Evolutionary conservation across 768 basidiomycete species (phyloP).

Genomic region (Coprinopsis sp.): DNA sequence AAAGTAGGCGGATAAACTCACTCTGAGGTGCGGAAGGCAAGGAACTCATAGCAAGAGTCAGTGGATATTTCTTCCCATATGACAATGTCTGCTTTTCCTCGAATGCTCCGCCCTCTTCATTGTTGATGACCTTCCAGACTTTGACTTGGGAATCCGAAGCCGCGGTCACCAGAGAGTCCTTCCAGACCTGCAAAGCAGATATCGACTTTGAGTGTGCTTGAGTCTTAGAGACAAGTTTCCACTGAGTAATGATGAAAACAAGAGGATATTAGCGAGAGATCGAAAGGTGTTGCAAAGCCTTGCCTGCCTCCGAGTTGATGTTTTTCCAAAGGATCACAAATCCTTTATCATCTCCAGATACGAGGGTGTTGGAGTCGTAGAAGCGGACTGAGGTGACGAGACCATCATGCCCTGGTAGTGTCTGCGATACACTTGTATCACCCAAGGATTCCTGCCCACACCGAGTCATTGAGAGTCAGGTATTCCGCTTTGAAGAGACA

Average conservation of each 20-base stretch:
- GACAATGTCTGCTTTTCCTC: constrained; percentile 54
- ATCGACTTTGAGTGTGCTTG: constrained; percentile 69
- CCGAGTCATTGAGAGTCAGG: too few relatives aligned
- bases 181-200: constrained; percentile 55
- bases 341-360: constrained; percentile 78
- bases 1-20: constrained; percentile 22
- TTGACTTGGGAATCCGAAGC: constrained; percentile 80
- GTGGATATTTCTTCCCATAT: constrained; percentile 66
- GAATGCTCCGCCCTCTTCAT: constrained; percentile 30
- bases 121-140: constrained; percentile 53
- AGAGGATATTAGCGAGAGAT: constrained; percentile 9
- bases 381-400: constrained; percentile 78
- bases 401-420: constrained; percentile 71
- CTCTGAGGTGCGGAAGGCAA: constrained; percentile 65
- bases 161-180: constrained; percentile 60
- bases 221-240: constrained; percentile 39
- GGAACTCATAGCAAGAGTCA: constrained; percentile 57
- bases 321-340: constrained; percentile 58
- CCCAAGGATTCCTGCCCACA: not conserved
- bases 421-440: constrained; percentile 57
- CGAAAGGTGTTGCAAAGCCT: constrained; percentile 12
- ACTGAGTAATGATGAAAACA: constrained; percentile 40
- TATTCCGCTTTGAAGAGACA: too few relatives aligned
- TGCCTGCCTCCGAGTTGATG: constrained; percentile 36
- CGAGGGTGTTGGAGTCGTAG: constrained; percentile 43